These are phyloP conservation scores for Abrus precatorius DNA, from an alignment of 306 rosid species.

Conservation along the genomic window DNA sequence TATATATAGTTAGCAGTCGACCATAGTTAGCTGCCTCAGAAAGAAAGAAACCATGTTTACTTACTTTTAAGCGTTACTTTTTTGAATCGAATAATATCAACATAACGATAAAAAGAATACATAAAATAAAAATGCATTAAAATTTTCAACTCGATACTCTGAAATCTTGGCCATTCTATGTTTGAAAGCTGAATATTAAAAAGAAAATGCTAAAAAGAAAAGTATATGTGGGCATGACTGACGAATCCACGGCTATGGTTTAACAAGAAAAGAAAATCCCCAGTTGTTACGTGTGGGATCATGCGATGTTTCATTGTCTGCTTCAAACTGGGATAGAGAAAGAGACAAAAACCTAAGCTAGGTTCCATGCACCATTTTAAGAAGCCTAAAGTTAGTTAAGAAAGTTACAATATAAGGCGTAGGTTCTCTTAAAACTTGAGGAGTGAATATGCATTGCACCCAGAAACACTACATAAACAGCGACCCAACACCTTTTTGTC, in stretches of 20 bases:
- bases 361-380: constrained; percentile 56
- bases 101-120: not conserved
- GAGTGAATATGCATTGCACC: constrained; percentile 52
- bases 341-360: constrained; percentile 45
- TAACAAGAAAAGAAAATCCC: constrained; percentile 27
- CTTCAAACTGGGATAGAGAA: constrained; percentile 7
- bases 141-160: not conserved
- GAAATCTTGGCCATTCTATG: not conserved
- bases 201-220: not conserved
- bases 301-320: constrained; percentile 26
- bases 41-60: too few relatives aligned
- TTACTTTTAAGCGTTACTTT: too few relatives aligned
- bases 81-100: too few relatives aligned
- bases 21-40: too few relatives aligned
- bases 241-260: constrained; percentile 24
- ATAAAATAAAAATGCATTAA: not conserved
- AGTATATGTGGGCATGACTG: not conserved
- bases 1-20: too few relatives aligned
- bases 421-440: constrained; percentile 43
- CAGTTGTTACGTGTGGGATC: not conserved
- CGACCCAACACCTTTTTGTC: constrained; percentile 51
- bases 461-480: constrained; percentile 46
- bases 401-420: constrained; percentile 38
- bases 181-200: not conserved
- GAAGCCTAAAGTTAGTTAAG: constrained; percentile 33